Percentiles rank a stretch among this genome's conserved stretches.
phyloP scores from a whole-genome alignment of 2,329 filamentous ascomycete genomes.

The Aspergillus sp. region DNA sequence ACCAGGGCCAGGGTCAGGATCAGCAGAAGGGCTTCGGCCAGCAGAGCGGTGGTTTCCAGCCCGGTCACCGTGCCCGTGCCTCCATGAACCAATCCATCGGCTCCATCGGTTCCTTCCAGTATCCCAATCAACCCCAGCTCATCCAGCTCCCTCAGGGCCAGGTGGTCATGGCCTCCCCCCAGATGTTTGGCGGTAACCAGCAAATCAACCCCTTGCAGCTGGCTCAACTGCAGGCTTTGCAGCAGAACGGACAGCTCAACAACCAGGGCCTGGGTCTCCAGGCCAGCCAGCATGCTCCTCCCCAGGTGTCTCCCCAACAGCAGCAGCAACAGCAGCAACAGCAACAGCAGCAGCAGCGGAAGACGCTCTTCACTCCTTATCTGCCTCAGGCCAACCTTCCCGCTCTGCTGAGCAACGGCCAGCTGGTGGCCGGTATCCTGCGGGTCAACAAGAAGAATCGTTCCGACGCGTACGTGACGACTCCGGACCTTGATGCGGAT shows the following conservation, averaged over 20 bases:
- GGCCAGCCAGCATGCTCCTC: slow-evolving; percentile 70
- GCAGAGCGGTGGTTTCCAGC: slow-evolving; percentile 76
- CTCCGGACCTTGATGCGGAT: slow-evolving; percentile 89
- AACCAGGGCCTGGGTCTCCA: slow-evolving; percentile 69
- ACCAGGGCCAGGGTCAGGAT: slow-evolving; percentile 50
- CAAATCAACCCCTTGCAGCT: slow-evolving; percentile 85
- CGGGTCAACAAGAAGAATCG: slow-evolving; percentile 99
- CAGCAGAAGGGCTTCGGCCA: slow-evolving; percentile 60
- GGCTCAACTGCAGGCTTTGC: slow-evolving; percentile 85
- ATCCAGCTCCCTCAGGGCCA: slow-evolving; percentile 82
- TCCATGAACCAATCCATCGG: slow-evolving; percentile 87
- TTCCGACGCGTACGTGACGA: slow-evolving; percentile 96
- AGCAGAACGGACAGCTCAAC: slow-evolving; percentile 84
- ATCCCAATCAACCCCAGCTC: slow-evolving; percentile 80
- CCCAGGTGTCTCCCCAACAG: slow-evolving; percentile 55
- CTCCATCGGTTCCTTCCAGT: slow-evolving; percentile 83
- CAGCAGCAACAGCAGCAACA: slow-evolving; percentile 58
- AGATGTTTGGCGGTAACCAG: slow-evolving; percentile 78
- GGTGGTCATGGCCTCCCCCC: slow-evolving; percentile 74
- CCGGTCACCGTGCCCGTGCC: slow-evolving; percentile 80
- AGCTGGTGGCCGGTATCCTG: slow-evolving; percentile 92
- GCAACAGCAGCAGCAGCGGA: slow-evolving; percentile 85
- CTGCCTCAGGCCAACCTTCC: slow-evolving; percentile 91
- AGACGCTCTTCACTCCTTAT: slow-evolving; percentile 98
- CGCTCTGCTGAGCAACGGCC: slow-evolving; percentile 83